Base-by-base conservation (phyloP, 1,284 basidiomycete species). In the Schizopora paradoxa region DNA sequence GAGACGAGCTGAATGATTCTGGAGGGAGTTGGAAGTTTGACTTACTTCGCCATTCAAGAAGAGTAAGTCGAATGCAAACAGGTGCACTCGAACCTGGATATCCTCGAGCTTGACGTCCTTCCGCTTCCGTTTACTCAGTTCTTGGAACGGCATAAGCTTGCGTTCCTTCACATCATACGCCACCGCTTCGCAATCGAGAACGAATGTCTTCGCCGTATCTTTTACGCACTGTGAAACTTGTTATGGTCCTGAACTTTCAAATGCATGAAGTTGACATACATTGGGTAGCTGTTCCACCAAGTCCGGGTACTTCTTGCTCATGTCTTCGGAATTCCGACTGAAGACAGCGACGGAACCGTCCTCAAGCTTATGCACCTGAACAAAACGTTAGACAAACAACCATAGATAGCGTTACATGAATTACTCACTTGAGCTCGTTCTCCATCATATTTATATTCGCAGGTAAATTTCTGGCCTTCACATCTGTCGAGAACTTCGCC, bases 371-470 rank as follows among this genome's bases (percentile, higher is more conserved):
- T 97, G 93, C 2, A 94, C 86, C 77, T 89, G 58, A 14, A 37
- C 13, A 19, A 35, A 23, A 25, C 21, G 28, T 21, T 41, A 47
- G 31, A 19, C 16, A 28, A n/a, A 2, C 11, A 22, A 26, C 29
- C 16, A 16, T 25, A n/a, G n/a, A n/a, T n/a, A n/a, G n/a, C n/a
- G n/a, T n/a, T n/a, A n/a, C n/a, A n/a, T n/a, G 23, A 42, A 29
- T 19, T 32, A 55, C 67, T 28, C 41, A 85, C 86, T 72, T 97
- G 93, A 10, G 96, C 96, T 43, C 96, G 84, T 66, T 99, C 96
- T 6, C 96, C 96, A 56, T 99, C 96, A 59, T 99, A 99, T 66
- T 99, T 99, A 70, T 98, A 99, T 69, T 99, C 96, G 68, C 95
- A 99, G 4, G 96, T 98, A 63, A 99, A 99, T 38, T 78, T 79